Base-by-base conservation (phyloP, 495 filamentous ascomycete genomes). In the Paragyromitra xinjiangensis region DNA sequence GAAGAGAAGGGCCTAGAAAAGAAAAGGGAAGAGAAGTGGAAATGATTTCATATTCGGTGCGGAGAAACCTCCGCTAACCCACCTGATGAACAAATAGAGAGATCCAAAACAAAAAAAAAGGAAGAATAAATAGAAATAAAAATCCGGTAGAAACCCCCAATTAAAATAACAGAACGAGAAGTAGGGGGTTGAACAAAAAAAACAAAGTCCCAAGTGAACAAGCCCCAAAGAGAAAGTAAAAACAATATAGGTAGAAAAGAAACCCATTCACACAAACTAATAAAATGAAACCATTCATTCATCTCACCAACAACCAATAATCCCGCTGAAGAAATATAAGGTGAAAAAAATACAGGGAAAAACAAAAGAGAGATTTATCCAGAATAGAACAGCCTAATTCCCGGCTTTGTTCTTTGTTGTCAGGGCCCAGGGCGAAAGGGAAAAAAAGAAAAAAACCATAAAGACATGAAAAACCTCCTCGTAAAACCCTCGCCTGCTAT, bases 141-240 rank as follows among this genome's bases (percentile, higher is more conserved):
- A 72, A 75, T 34, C 65, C 44, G 58, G 74, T 67, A 69, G 71
- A 66, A 78, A 84, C 78, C 76, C 82, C 81, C 68, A 82, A 83
- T 85, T 83, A 85, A 84, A 81, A 85, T 81, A 83, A 85, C 84
- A 84, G 85, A 81, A 71, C 78, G 65, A 73, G 83, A 79, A 64
- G 82, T 37, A 14, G 66, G 68, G 68, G 45, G 19, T 69, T 79
- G 58, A 81, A 67, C 82, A 83, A 69, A 81, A 69, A 81, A 77
- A 64, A 80, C 37, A 77, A 73, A 82, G 77, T 78, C 73, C 78
- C 71, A 67, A 79, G 50, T 69, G 82, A 81, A 82, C 45, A 83
- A 80, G 76, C 71, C 69, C 64, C 65, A 69, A 71, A 73, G 39
- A 66, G 64, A 65, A 61, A 34, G 29, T 3, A 34, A 3, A 34